Base-by-base conservation (phyloP, 2,329 filamentous ascomycete species). In the Hymenoscyphus fraxineus region DNA sequence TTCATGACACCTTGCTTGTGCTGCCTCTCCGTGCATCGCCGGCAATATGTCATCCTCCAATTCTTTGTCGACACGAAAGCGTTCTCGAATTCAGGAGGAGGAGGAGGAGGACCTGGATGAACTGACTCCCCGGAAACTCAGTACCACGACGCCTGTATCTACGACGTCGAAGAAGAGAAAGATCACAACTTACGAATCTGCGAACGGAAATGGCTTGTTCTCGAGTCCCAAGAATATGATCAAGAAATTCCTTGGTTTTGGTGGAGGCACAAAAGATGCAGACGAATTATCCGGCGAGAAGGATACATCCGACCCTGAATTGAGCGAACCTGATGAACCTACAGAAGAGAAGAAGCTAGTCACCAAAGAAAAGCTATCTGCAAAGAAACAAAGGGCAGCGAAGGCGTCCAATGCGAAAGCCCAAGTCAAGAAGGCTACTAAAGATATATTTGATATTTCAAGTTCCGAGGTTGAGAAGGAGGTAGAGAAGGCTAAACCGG, bases 21-120 rank as follows among this genome's bases (percentile, higher is more conserved):
- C 47, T 27, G 9, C 47, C 13, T 22, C 22, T 10, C 19, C 12
- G 22, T 54, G 47, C 47, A 54, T 54, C 10, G 22, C n/a, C 47
- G 10, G 19, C 12, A 39, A 22, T 4, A 62, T 61, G 58, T 16
- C 58, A 35, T 31, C 58, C n/a, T 19, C 61, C 15, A 59, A 67
- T 13, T 32, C 65, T 41, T 22, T 57, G 27, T 38, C 64, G 10
- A 64, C 47, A 3, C 64, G 68, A 39, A 71, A 71, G 61, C 70
- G 67, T 56, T 66, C 35, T 41, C 68, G 66, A 65, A 65, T 66
- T n/a, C 60, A 65, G 4, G 31, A 67, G 12, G 62, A 58, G 44
- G 68, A 57, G 32, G 68, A 57, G 32, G 60, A 61, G 12, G 69
- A 69, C 35, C 44, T 62, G 22, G 64, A 65, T 35, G 67, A 70